Base-by-base conservation (phyloP, 2,329 filamentous ascomycete genomes). In the Rhynchosporium secalis region DNA sequence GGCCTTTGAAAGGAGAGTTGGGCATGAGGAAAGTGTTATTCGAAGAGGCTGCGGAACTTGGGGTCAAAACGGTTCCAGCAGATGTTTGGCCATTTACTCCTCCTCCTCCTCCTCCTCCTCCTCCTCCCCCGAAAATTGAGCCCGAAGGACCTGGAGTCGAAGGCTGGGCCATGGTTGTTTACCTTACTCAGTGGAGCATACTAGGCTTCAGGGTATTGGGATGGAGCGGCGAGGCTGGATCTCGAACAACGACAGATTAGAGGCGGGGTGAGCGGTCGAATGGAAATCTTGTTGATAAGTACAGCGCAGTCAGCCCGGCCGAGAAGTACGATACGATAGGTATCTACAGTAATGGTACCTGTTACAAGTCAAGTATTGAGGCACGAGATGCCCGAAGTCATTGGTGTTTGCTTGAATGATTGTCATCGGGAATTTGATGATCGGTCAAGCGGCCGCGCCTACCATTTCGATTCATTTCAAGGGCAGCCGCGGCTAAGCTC, bases 1-100 rank as follows among this genome's bases (percentile, higher is more conserved):
- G 82, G 70, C 82, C 83, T 75, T 89, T 91, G 63, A 87, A 80
- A 13, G 92, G 91, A 66, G 89, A 92, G 72, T 91, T 90, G 20
- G 92, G 89, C 91, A 98, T 95, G 72, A 96, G 87, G 78, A 94
- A 96, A 29, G 93, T 92, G 73, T 90, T 91, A 77, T 85, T 87
- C 20, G 80, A 82, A n/a, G 85, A 84, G 55, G 83, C 76, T 65
- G 78, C 78, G 31, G 81, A 81, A 43, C 77, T 76, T 10, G 81
- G 81, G 55, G 80, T 80, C 15, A 70, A 43, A 20, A 61, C 62
- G 36, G 66, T 62, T n/a, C 52, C 57, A 36, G 55, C 62, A 31
- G 66, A 60, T 41, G 66, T 61, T 43, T 68, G 68, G 43, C 65
- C 66, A 31, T 31, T 67, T 47, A 60, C 40, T 45, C 56, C 56